These are phyloP conservation scores for Umbelopsis vinacea DNA, from an alignment of 192 early-diverging fungal species.

Conservation along the genomic window DNA sequence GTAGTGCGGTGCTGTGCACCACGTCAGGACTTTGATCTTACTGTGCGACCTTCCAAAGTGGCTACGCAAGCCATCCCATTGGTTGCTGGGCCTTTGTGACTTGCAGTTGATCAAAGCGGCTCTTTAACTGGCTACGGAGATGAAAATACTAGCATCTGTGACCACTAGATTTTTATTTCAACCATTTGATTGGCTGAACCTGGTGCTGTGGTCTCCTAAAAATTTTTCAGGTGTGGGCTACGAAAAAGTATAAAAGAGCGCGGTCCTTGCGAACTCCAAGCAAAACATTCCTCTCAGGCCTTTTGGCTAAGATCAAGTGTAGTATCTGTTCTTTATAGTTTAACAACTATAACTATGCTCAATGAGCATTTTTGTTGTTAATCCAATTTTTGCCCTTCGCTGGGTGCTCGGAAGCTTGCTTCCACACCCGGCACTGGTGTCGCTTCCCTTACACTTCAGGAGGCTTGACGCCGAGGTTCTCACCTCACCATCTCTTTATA, in stretches of 20 bases:
- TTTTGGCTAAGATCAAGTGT: constrained; percentile 91
- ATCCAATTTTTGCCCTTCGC: constrained; percentile 64
- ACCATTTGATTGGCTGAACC: too few species aligned
- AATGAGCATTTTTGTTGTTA: constrained; percentile 54
- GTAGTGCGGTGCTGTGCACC: too few species aligned
- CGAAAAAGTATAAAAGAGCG: constrained; percentile 40
- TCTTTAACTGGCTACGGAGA: too few species aligned
- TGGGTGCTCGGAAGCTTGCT: constrained; percentile 49
- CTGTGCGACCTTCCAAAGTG: too few species aligned
- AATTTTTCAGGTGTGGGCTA: neutral
- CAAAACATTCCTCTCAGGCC: constrained; percentile 67
- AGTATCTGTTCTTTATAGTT: constrained; percentile 86
- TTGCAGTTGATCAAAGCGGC: too few species aligned
- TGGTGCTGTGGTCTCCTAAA: neutral
- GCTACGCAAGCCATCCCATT: too few species aligned
- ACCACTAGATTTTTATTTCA: too few species aligned
- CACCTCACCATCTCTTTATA: constrained; percentile 6
- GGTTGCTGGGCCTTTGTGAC: too few species aligned
- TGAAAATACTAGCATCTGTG: too few species aligned
- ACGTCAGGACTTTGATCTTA: too few species aligned
- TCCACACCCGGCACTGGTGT: constrained; percentile 62
- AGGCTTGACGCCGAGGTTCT: constrained; percentile 55
- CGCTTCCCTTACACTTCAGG: constrained; percentile 68
- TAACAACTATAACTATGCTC: constrained; percentile 63
- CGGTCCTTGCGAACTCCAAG: constrained; percentile 6